Evolutionary conservation across 2,329 filamentous ascomycete species (phyloP).

Genomic region (Tympanopsis confertula): DNA sequence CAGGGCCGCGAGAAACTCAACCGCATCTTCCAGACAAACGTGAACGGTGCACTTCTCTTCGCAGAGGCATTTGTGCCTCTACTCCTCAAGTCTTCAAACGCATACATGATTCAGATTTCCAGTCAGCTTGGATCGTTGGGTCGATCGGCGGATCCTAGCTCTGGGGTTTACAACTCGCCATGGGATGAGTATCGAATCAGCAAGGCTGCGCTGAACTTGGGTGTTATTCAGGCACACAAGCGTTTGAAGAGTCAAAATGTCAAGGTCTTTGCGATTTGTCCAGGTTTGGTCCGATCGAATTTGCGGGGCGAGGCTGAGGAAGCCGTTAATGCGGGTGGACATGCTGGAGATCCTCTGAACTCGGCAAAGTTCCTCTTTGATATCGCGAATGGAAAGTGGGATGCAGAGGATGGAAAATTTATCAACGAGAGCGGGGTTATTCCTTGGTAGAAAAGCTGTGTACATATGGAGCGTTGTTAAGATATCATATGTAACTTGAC

Average conservation of each 20-base stretch:
- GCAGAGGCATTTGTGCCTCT: neutral
- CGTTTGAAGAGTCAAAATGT: neutral
- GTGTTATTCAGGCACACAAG: neutral
- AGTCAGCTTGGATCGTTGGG: neutral
- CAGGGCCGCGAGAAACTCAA: neutral
- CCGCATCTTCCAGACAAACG: neutral
- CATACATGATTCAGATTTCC: neutral
- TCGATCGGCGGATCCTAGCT: neutral
- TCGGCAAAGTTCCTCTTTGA: neutral
- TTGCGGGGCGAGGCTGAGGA: neutral
- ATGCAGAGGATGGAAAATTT: neutral
- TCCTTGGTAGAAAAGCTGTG: too few species aligned
- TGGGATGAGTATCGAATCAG: neutral
- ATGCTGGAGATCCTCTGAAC: neutral
- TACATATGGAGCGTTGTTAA: too few species aligned
- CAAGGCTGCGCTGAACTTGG: neutral
- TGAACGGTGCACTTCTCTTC: neutral
- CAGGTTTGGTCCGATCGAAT: neutral
- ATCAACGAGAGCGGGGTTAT: too few species aligned
- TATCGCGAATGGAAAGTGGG: neutral
- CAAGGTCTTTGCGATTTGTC: neutral
- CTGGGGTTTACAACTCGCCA: neutral
- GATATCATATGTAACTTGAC: too few species aligned
- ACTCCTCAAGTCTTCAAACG: neutral
- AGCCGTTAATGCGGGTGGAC: neutral